Percentiles rank a stretch among this genome's conserved stretches.
Evolutionary conservation across 2,329 filamentous ascomycete genomes (phyloP).

Genomic region (Cladosporium sp.): DNA sequence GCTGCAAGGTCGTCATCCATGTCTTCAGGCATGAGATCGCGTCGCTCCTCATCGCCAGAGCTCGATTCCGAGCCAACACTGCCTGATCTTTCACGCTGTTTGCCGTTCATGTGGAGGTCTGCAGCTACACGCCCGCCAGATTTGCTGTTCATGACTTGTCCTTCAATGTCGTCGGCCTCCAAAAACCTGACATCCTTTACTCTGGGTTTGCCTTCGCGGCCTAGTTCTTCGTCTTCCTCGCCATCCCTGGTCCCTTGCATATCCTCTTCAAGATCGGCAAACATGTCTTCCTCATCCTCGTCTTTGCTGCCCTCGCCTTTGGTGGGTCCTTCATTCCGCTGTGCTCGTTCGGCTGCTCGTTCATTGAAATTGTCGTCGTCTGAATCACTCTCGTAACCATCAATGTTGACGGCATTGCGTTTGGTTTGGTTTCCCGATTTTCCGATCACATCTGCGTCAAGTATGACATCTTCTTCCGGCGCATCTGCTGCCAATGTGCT

Average conservation of each 20-base stretch:
- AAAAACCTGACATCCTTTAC: slow-evolving; percentile 60
- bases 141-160: slow-evolving; percentile 70
- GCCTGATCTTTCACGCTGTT: slow-evolving; percentile 33
- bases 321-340: slow-evolving; percentile 26
- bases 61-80: slow-evolving; percentile 25
- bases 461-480: slow-evolving; percentile 67
- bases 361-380: slow-evolving; percentile 88
- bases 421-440: slow-evolving; percentile 68
- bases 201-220: slow-evolving; percentile 55
- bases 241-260: slow-evolving; percentile 36
- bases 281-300: slow-evolving; percentile 75
- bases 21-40: slow-evolving; percentile 58
- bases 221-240: slow-evolving; percentile 51
- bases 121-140: slow-evolving; percentile 64
- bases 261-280: slow-evolving; percentile 65
- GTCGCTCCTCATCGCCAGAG: slow-evolving; percentile 57
- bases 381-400: slow-evolving; percentile 91
- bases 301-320: slow-evolving; percentile 48
- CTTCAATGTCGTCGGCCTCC: slow-evolving; percentile 65
- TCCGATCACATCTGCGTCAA: slow-evolving; percentile 92
- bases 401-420: slow-evolving; percentile 90
- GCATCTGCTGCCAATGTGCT: slow-evolving; percentile 84
- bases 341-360: slow-evolving; percentile 51
- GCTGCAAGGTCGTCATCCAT: slow-evolving; percentile 71
- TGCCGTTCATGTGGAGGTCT: slow-evolving; percentile 56